Percentiles rank a stretch among this genome's conserved stretches.
Conservation (phyloP, 805 yeast species). For the Hemisphaericaspora nanyangensis region DNA sequence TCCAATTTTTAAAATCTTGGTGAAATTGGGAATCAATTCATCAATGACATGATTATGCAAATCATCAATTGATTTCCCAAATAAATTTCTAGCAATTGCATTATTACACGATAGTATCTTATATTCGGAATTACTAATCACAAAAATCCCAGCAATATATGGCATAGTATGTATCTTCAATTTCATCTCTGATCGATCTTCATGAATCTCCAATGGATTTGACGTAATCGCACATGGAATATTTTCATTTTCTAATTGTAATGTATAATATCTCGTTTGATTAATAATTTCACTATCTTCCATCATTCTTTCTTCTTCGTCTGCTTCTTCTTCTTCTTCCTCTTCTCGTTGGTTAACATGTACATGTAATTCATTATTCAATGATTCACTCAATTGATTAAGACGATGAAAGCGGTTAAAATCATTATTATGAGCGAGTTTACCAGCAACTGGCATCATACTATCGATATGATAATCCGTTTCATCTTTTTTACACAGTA, state of each 20-base stretch:
- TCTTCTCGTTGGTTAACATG: not conserved
- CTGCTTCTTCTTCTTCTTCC: constrained; percentile 11
- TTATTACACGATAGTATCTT: constrained; percentile 69
- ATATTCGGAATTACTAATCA: constrained; percentile 50
- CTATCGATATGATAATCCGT: constrained; percentile 19
- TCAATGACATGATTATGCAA: constrained; percentile 43
- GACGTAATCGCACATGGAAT: constrained; percentile 76
- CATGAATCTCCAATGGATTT: constrained; percentile 49
- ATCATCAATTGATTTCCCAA: constrained; percentile 60
- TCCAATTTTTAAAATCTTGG: constrained; percentile 41
- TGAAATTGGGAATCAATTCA: constrained; percentile 60
- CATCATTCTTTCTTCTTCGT: constrained; percentile 17
- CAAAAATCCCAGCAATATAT: constrained; percentile 82
- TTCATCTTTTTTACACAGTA: constrained; percentile 21
- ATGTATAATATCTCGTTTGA: constrained; percentile 59
- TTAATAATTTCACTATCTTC: constrained; percentile 40
- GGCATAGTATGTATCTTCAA: constrained; percentile 75
- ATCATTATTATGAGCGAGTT: constrained; percentile 19
- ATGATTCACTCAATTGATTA: constrained; percentile 22
- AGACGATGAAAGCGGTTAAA: constrained; percentile 13
- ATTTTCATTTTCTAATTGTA: constrained; percentile 39
- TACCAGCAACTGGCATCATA: constrained; percentile 34
- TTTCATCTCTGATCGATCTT: constrained; percentile 41
- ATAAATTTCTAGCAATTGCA: constrained; percentile 72
- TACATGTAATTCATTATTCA: constrained; percentile 20